Evolutionary conservation across 371 early-diverging fungal genomes (phyloP).

Genomic region (Lichtheimia ramosa): DNA sequence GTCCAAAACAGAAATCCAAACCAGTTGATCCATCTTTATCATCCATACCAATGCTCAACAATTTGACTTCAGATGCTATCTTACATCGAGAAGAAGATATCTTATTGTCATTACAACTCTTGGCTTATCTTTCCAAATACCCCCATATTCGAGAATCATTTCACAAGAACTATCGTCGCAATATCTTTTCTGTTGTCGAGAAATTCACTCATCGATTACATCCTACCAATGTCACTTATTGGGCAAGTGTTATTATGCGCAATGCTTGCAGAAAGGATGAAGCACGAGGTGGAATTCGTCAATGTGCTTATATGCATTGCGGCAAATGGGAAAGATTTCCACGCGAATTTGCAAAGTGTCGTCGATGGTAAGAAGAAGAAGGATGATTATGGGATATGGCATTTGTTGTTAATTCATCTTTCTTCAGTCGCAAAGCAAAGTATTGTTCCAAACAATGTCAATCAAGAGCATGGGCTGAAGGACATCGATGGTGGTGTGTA

Average conservation of each 20-base stretch:
- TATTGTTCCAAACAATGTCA: slow-evolving; percentile 78
- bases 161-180: slow-evolving; percentile 54
- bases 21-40: slow-evolving; percentile 13
- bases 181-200: slow-evolving; percentile 75
- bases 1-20: slow-evolving; percentile 16
- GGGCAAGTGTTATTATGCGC: slow-evolving; percentile 80
- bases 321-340: slow-evolving; percentile 72
- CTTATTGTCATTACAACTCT: slow-evolving; percentile 75
- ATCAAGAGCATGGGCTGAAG: slow-evolving; percentile 72
- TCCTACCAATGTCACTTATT: slow-evolving; percentile 66
- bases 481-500: slow-evolving; percentile 79
- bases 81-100: slow-evolving; percentile 80
- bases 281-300: slow-evolving; percentile 64
- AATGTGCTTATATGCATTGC: slow-evolving; percentile 74
- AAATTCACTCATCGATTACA: slow-evolving; percentile 66
- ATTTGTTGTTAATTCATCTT: background rate
- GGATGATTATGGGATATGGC: background rate
- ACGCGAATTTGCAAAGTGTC: slow-evolving; percentile 78
- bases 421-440: slow-evolving; percentile 67
- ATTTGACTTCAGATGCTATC: slow-evolving; percentile 44
- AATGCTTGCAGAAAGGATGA: slow-evolving; percentile 80
- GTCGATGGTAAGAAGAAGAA: slow-evolving; percentile 51
- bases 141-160: slow-evolving; percentile 66
- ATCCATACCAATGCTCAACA: slow-evolving; percentile 21
- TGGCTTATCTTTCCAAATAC: slow-evolving; percentile 85